Base-by-base conservation (phyloP, 345 rosid species). In the Syzygium grande region DNA sequence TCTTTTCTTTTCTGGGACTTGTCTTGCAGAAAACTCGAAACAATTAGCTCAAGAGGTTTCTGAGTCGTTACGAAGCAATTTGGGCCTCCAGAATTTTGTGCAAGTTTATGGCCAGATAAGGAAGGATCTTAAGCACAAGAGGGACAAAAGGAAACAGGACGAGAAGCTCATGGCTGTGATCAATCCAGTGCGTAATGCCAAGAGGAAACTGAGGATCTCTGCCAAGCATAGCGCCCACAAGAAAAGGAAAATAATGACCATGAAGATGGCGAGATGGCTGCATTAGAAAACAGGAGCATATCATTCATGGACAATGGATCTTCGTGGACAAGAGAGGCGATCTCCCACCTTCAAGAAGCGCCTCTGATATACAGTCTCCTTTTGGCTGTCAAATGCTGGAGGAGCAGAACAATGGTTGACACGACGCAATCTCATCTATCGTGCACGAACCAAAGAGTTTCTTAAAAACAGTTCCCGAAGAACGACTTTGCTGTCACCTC, bases 81-180 rank as follows among this genome's bases (percentile, higher is more conserved):
- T 98, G 80, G 99, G 98, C 80, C 91, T 85, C 87, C 91, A 95
- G 85, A 89, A 87, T 22, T 95, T 95, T 63, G 94, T 93, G 21
- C 92, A 92, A 86, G 84, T 93, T 41, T 95, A 95, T 89, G 90
- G 90, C 51, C 95, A 94, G 87, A 93, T 95, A 87, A 93, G 96
- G 91, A 96, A 93, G 56, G 92, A 85, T 61, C 77, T 96, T 68
- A 93, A 91, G 92, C 87, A 86, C 56, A 96, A 92, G 91, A 92
- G 99, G 86, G 98, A 98, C 7, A 96, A 92, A 92, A 94, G 96
- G 91, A 98, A 91, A 89, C 92, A 90, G 84, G 98, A 94, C 10
- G 97, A 94, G 84, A 98, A 98, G 92, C 88, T 92, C 30, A 94
- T 95, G 98, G 97, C 98, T 52, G 99, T 96, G 53, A 93, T 94